Conservation (phyloP, 1,139 yeast genomes). For the Hemisphaericaspora subhashii region DNA sequence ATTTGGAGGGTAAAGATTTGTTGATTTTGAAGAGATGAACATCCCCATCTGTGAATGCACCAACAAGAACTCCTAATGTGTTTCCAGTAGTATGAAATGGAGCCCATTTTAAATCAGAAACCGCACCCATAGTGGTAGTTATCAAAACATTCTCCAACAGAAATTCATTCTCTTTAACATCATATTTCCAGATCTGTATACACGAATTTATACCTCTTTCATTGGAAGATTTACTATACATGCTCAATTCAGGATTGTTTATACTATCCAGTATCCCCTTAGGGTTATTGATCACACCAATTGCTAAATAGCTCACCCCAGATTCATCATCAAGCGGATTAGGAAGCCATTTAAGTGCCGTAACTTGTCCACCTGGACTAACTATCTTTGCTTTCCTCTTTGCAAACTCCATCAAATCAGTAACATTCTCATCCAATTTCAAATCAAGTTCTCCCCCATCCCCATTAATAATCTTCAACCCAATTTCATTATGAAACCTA, state of each 20-base stretch:
- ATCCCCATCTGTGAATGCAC: conserved; percentile 63
- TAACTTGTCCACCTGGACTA: conserved; percentile 56
- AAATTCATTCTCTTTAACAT: conserved; percentile 24
- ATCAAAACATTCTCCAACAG: conserved; percentile 31
- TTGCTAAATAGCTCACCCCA: conserved; percentile 46
- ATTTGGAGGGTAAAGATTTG: conserved; percentile 14
- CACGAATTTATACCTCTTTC: conserved; percentile 29
- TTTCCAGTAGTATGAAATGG: conserved; percentile 26
- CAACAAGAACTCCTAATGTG: conserved; percentile 49
- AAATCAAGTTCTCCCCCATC: neutral
- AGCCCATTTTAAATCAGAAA: conserved; percentile 55
- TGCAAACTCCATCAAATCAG: conserved; percentile 12
- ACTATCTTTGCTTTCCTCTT: conserved; percentile 45
- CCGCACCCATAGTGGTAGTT: conserved; percentile 52
- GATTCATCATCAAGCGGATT: conserved; percentile 13
- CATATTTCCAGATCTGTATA: conserved; percentile 50
- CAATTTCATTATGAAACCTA: conserved; percentile 7
- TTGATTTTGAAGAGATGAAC: conserved; percentile 52
- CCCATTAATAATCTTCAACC: neutral
- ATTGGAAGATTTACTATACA: conserved; percentile 20
- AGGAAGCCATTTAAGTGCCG: conserved; percentile 59
- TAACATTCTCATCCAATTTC: neutral
- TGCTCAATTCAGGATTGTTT: conserved; percentile 33
- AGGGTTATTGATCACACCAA: conserved; percentile 41
- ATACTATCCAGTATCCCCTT: conserved; percentile 24